Evolutionary conservation across 2,329 filamentous ascomycete species (phyloP), one percentile per base, ranked within the genome.

Genomic region (Fusarium aywerte): DNA sequence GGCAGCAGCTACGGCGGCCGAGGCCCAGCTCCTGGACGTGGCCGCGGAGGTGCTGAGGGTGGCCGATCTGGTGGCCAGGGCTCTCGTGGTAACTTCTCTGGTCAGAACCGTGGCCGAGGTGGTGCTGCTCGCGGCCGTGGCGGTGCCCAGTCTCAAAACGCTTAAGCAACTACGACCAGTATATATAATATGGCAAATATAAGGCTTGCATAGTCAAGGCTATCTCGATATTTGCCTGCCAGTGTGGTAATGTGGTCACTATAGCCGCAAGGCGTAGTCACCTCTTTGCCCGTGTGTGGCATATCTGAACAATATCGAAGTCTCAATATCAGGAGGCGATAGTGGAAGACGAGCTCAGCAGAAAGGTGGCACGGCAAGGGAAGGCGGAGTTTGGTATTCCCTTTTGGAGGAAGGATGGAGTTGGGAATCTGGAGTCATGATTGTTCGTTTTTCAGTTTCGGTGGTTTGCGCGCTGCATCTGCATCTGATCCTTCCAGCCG

Each of bases 41-140:
- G 90, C 63, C 90, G 91, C 74, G 89, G 89, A 69, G 86, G 86
- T 36, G 87, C 84, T 64, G 89, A 91, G 40, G 80, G 82, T 59
- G 80, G 80, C 68, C 88, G 89, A 69, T 79, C 82, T 48, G 86
- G 87, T 52, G 87, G 86, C 76, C 89, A 90, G 76, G 80, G 83
- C 54, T 83, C 88, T 71, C 88, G 90, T 58, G 89, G 90, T 64
- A 89, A 87, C 76, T 94, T 91, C 80, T 87, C 89, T 55, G 89
- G 90, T 54, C 83, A 84, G 67, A 82, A 81, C 68, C 84, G 90
- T 67, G 88, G 89, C 43, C 88, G 92, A 73, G 90, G 92, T 67
- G 87, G 88, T 71, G 82, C 84, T 73, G 82, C 88, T 68, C 87
- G 89, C 62, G 86, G 88, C 58, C 87, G 91, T 69, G 89, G 90